Conservation (phyloP, 1,139 yeast species). For the Kluyveromyces marxianus region DNA sequence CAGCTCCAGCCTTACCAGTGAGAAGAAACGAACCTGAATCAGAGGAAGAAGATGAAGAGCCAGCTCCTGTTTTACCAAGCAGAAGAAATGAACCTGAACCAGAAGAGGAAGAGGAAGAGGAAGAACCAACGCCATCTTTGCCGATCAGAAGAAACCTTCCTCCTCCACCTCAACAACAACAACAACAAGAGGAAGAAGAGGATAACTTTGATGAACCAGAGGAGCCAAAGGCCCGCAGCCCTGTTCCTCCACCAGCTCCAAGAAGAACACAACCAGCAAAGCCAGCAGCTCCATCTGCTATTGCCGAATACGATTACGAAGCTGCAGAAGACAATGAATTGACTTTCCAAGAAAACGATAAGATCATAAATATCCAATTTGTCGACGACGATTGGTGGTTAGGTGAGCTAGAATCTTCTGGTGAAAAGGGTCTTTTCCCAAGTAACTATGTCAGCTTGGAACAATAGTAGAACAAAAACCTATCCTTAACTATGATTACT, state of each 20-base stretch:
- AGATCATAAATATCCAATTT: constrained; percentile 73
- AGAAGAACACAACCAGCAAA: constrained; percentile 28
- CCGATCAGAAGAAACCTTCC: constrained; percentile 13
- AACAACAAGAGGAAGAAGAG: constrained; percentile 1
- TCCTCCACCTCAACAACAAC: background rate
- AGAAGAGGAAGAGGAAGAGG: constrained; percentile 24
- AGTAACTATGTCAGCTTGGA: constrained; percentile 71
- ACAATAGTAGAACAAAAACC: constrained; percentile 15
- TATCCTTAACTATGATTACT: background rate
- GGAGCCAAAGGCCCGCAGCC: background rate
- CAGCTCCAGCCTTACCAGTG: no score
- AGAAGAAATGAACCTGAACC: constrained; percentile 8
- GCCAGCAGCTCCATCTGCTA: constrained; percentile 43
- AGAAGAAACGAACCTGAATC: no score
- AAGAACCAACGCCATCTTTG: constrained; percentile 14
- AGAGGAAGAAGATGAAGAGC: constrained; percentile 46
- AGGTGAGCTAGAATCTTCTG: constrained; percentile 56
- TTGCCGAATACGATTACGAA: constrained; percentile 79
- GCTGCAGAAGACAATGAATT: constrained; percentile 90
- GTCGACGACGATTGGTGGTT: constrained; percentile 98
- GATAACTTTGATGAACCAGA: constrained; percentile 3
- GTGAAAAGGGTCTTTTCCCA: constrained; percentile 83
- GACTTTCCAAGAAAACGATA: constrained; percentile 73
- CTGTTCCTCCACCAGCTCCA: constrained; percentile 29
- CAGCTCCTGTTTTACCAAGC: constrained; percentile 10